Percentiles rank a stretch among this genome's conserved stretches.
phyloP scores from a whole-genome alignment of 1,284 basidiomycete genomes.

The Rhodotorula sp. region DNA sequence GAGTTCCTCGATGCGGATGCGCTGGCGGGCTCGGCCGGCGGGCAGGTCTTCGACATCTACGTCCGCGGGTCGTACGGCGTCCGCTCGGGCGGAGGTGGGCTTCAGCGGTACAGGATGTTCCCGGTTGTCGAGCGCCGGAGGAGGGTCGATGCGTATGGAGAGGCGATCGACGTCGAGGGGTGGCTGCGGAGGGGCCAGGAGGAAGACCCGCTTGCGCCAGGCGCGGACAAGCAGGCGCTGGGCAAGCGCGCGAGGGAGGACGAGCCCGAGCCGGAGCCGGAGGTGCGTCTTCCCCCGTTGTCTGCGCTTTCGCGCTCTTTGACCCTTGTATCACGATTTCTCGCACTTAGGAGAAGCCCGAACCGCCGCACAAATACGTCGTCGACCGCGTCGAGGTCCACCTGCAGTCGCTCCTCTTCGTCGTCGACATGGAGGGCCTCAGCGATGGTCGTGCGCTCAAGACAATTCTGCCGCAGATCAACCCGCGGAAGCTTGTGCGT shows the following conservation, averaged over 20 bases:
- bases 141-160: constrained; percentile 91
- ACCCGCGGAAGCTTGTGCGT: constrained; percentile 86
- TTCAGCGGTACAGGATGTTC: constrained; percentile 93
- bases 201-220: constrained; percentile 52
- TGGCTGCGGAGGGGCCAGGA: constrained; percentile 83
- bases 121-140: constrained; percentile 92
- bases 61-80: constrained; percentile 75
- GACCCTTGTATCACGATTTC: too few species aligned
- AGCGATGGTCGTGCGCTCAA: constrained; percentile 96
- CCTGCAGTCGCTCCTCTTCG: constrained; percentile 79
- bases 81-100: constrained; percentile 54
- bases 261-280: constrained; percentile 59
- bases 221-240: constrained; percentile 14
- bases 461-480: constrained; percentile 93
- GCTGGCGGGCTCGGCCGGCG: constrained; percentile 55
- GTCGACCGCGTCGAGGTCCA: constrained; percentile 72
- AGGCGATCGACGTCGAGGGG: constrained; percentile 88
- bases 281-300: constrained; percentile 15
- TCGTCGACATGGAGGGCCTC: constrained; percentile 91
- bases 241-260: constrained; percentile 59
- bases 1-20: constrained; percentile 43
- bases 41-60: constrained; percentile 84
- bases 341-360: constrained; percentile 53
- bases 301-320: constrained; percentile 46
- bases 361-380: constrained; percentile 90